These are phyloP conservation scores for Hyaloscypha bicolor DNA, from an alignment of 495 filamentous ascomycete species.

Conservation along the genomic window DNA sequence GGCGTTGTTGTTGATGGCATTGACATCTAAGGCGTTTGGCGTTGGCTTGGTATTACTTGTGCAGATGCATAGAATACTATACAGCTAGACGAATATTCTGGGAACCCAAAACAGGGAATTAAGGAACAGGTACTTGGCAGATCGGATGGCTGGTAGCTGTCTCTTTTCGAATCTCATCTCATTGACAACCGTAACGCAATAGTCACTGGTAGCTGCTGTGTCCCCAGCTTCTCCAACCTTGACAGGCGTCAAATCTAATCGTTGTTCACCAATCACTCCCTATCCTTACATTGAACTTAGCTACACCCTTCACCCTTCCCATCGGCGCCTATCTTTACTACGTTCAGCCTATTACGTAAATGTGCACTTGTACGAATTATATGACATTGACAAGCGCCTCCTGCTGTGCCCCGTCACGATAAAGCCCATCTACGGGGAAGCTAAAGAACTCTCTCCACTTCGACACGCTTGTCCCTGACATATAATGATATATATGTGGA, in stretches of 20 bases:
- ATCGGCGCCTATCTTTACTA: no score
- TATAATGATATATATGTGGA: no score
- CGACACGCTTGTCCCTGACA: no score
- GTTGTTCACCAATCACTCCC: no score
- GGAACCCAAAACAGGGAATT: not conserved
- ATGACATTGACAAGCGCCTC: no score
- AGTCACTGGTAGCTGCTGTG: not conserved
- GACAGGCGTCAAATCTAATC: not conserved
- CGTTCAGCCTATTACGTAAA: no score
- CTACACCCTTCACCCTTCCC: no score
- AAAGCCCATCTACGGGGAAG: no score
- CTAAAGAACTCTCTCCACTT: no score
- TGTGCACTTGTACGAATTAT: no score
- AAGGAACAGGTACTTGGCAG: not conserved
- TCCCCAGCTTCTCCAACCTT: not conserved
- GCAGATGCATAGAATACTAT: slow-evolving; percentile 27
- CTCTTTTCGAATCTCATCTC: slow-evolving; percentile 11
- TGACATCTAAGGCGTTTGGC: slow-evolving; percentile 59
- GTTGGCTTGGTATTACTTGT: slow-evolving; percentile 21
- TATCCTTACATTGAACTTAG: no score
- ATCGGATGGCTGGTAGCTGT: slow-evolving; percentile 4
- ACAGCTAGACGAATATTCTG: slow-evolving; percentile 7
- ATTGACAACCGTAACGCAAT: not conserved
- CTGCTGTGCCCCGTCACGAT: no score
- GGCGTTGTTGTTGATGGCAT: slow-evolving; percentile 70